Base-by-base conservation (phyloP, 176 grass and related monocot genomes). In the Canna indica region DNA sequence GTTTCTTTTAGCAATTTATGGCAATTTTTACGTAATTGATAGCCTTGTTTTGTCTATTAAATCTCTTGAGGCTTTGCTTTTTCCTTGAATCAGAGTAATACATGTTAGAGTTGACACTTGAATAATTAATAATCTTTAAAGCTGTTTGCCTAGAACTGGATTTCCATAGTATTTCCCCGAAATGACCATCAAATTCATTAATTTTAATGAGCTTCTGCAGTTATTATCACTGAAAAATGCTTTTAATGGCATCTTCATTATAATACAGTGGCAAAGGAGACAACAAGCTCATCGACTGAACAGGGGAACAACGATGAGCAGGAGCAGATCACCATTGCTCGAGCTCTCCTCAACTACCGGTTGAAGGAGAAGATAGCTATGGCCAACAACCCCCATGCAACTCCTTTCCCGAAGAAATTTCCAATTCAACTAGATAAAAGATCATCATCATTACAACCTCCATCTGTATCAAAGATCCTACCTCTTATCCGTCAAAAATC, bases 341-440 rank as follows among this genome's bases (percentile, higher is more conserved):
- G 95, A 75, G 95, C 95, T 69, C 85, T 99, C 50, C 84, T 99
- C 38, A 93, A 88, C 32, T 99, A 99, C 30, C 89, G 95, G 47
- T 69, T 88, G n/a, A 83, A 99, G 76, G 95, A 94, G 58, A 99
- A 86, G 73, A 94, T 90, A 46, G 87, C 95, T 3, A 99, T 94
- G 95, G 90, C 80, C 25, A 81, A 85, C 68, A 90, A 99, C 78
- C 95, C 90, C 14, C 68, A 87, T 64, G 90, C 83, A 57, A 85
- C 87, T 14, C 90, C 90, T 56, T 99, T 99, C 27, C 95, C 95
- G 22, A 90, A 88, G 80, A 99, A 94, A 81, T 99, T 99, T 57
- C 95, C 95, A 2, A 80, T 94, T 75, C 90, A 88, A 31, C 78
- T 72, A 66, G 83, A 88, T 48, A 83, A 72, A 52, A 91, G 82